Evolutionary conservation across 192 early-diverging fungal species (phyloP).

Genomic region (Spizellomyces punctatus): DNA sequence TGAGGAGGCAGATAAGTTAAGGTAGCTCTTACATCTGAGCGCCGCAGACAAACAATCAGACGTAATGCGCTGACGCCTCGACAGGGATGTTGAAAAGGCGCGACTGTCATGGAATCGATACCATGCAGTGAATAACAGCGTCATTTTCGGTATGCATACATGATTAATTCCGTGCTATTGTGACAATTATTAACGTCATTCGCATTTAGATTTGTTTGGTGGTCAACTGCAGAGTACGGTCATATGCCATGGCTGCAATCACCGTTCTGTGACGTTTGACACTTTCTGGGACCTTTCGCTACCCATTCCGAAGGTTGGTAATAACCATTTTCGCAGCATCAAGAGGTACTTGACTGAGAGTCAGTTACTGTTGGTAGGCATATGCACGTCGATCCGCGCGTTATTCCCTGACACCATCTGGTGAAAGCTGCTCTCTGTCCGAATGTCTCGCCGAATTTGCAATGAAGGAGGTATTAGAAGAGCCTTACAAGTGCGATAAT

Average conservation of each 20-base stretch:
- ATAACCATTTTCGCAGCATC: not conserved
- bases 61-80: not conserved
- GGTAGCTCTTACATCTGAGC: conserved; percentile 18
- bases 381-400: not conserved
- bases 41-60: not conserved
- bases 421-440: conserved; percentile 24
- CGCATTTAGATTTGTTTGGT: conserved; percentile 48
- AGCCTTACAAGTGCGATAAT: conserved; percentile 67
- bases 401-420: not conserved
- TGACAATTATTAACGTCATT: not conserved
- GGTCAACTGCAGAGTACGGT: conserved; percentile 56
- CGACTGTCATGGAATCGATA: conserved; percentile 50
- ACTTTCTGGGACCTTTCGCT: conserved; percentile 62
- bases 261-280: conserved; percentile 55
- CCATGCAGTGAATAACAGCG: conserved; percentile 34
- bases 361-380: too few species aligned
- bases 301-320: conserved; percentile 48
- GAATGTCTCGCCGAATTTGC: conserved; percentile 69
- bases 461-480: conserved; percentile 66
- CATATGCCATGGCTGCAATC: conserved; percentile 44
- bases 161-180: conserved; percentile 2
- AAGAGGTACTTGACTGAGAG: not conserved
- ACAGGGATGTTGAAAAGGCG: conserved; percentile 50
- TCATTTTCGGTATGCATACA: conserved; percentile 42
- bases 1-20: conserved; percentile 41